Base-by-base conservation (phyloP, 2,329 filamentous ascomycete genomes). In the Lomentospora prolificans region DNA sequence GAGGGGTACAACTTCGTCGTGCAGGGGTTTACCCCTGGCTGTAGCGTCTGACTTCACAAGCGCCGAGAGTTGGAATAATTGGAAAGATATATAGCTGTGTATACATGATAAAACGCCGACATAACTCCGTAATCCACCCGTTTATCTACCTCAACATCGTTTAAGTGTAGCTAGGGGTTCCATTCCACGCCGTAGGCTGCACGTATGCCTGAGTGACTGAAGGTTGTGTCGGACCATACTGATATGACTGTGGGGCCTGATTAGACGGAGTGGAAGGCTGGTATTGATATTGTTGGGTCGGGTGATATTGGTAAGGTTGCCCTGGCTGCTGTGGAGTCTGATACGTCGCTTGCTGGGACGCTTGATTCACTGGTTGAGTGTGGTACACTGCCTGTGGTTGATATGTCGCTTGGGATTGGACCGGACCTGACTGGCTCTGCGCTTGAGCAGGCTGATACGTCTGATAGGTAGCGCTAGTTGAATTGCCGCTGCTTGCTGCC, bases 371-470 rank as follows among this genome's bases (percentile, higher is more conserved):
- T 30, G 50, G 30, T 19, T 58, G 50, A 3, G 50, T 25, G 17
- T 2, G 6, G 52, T 50, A 8, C 27, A 17, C 7, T 28, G 17
- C 31, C 25, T 33, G 57, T 22, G n/a, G 14, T 33, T 36, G 28
- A 22, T 53, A 41, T 39, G 30, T 24, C 8, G 30, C 24, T 48
- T 58, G 57, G 6, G 41, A 50, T 25, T 57, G 57, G n/a, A 14
- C 17, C 17, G 50, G 10, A 33, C 7, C 9, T 52, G 54, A 25
- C 30, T 25, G n/a, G 6, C 39, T 14, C 8, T 50, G 24, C 25
- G 50, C 48, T 4, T 57, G 22, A 12, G n/a, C 12, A n/a, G 31
- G 9, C 3, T 58, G 44, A 22, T 56, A 30, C 9, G 51, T 12
- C 4, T 58, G 44, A 17, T 53, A 30, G 8, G 51, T 24, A 8